Percentiles rank a stretch among this genome's conserved stretches.
These are phyloP conservation scores for Volvox carteri DNA, from an alignment of 163 green algal genomes.

Conservation along the genomic window DNA sequence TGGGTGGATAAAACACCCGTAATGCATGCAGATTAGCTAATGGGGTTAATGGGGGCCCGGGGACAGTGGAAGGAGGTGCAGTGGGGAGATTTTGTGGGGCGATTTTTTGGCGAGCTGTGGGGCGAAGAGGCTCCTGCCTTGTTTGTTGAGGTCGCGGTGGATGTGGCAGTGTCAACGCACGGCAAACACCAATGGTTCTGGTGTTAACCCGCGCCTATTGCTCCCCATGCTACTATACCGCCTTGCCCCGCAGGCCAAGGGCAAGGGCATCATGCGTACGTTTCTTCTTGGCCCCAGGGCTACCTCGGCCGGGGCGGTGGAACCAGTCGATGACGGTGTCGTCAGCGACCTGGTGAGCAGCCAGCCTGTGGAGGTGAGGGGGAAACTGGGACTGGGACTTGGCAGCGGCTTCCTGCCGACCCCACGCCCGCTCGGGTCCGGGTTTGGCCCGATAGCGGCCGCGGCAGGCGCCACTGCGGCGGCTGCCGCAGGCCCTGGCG, in stretches of 20 bases:
- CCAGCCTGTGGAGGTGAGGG: background rate
- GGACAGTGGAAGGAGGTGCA: no score
- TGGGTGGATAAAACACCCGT: no score
- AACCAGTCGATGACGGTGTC: background rate
- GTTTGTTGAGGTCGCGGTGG: no score
- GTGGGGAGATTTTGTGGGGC: no score
- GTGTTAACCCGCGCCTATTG: background rate
- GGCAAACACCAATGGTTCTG: no score
- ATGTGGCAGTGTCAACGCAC: no score
- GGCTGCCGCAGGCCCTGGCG: background rate
- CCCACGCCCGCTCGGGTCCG: background rate
- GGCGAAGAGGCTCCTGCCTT: no score
- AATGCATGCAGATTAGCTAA: no score
- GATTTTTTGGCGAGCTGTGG: no score
- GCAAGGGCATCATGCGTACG: slow-evolving; percentile 56
- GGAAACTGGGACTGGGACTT: background rate
- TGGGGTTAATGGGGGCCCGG: no score
- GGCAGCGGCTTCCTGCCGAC: background rate
- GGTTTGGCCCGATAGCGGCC: background rate
- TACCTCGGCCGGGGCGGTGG: no score
- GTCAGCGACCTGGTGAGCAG: background rate
- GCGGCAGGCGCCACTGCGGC: background rate
- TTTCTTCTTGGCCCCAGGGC: background rate
- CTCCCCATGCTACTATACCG: background rate
- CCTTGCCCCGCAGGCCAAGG: slow-evolving; percentile 60